Evolutionary conservation across 495 filamentous ascomycete species (phyloP).

Genomic region (Aspergillus steynii): DNA sequence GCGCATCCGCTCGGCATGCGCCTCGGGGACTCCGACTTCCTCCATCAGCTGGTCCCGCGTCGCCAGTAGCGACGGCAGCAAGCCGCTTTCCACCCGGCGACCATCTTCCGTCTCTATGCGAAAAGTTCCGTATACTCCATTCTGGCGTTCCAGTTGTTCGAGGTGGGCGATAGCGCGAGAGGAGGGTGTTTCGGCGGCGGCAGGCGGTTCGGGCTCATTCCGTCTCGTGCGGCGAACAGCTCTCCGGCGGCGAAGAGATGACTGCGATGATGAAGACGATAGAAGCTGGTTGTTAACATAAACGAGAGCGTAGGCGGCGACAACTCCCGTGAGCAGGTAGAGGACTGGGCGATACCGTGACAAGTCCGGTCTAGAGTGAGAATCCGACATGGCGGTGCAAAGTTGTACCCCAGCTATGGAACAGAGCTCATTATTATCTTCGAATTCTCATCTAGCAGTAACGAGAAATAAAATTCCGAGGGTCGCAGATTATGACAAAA

Average conservation of each 20-base stretch:
- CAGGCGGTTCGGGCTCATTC: conserved; percentile 28
- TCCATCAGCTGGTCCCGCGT: conserved; percentile 50
- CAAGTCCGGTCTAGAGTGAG: conserved; percentile 38
- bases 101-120: conserved; percentile 51
- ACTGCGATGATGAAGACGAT: conserved; percentile 26
- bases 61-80: conserved; percentile 45
- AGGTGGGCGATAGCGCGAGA: conserved; percentile 45
- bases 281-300: conserved; percentile 45
- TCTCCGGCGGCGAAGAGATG: conserved; percentile 47
- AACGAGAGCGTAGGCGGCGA: conserved; percentile 49
- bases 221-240: conserved; percentile 44
- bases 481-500: neutral
- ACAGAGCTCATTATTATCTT: conserved; percentile 17
- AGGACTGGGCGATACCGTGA: conserved; percentile 51
- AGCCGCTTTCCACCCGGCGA: conserved; percentile 46
- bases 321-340: conserved; percentile 51
- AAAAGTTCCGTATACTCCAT: conserved; percentile 50
- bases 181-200: conserved; percentile 35
- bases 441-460: neutral
- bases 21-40: conserved; percentile 40
- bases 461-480: neutral
- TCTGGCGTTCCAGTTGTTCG: conserved; percentile 46
- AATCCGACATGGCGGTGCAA: conserved; percentile 37
- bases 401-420: conserved; percentile 20
- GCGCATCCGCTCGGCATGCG: conserved; percentile 48